phyloP scores from a whole-genome alignment of 2,329 filamentous ascomycete genomes.

The Fusarium odoratissimum region DNA sequence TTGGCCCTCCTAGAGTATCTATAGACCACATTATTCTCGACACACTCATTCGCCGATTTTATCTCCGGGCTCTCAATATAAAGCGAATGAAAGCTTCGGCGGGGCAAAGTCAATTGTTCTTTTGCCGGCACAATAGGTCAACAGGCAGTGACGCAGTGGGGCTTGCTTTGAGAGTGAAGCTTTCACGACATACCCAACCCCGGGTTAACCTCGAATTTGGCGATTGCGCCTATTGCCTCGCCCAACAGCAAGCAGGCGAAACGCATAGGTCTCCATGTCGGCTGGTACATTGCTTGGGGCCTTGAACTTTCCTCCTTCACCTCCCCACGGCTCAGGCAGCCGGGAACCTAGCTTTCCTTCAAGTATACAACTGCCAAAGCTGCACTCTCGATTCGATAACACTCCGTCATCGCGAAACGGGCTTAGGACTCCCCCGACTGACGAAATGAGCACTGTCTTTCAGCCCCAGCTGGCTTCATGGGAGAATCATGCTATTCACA shows the following conservation, averaged over 20 bases:
- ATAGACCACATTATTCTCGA: slow-evolving; percentile 31
- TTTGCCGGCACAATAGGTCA: slow-evolving; percentile 13
- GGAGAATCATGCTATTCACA: slow-evolving; percentile 57
- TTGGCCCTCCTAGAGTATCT: slow-evolving; percentile 22
- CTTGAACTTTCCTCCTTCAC: slow-evolving; percentile 41
- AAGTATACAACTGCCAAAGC: slow-evolving; percentile 41
- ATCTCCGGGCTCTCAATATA: slow-evolving; percentile 1
- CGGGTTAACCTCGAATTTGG: neutral
- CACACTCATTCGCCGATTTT: slow-evolving; percentile 23
- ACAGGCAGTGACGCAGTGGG: slow-evolving; percentile 8
- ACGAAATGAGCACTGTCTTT: slow-evolving; percentile 66
- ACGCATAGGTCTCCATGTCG: slow-evolving; percentile 44
- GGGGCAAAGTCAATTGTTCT: slow-evolving; percentile 25
- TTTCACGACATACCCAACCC: neutral
- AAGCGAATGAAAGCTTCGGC: slow-evolving; percentile 1
- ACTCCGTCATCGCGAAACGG: slow-evolving; percentile 49
- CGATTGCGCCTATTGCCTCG: slow-evolving; percentile 7
- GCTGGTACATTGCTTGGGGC: slow-evolving; percentile 40
- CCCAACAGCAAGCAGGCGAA: slow-evolving; percentile 4
- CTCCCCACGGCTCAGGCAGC: slow-evolving; percentile 33
- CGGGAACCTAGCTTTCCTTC: slow-evolving; percentile 32
- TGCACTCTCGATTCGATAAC: slow-evolving; percentile 34
- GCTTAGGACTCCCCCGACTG: slow-evolving; percentile 63
- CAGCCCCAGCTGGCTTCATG: slow-evolving; percentile 61
- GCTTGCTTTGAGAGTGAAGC: slow-evolving; percentile 15